Conservation (phyloP, 2,329 filamentous ascomycete species). For the Fusarium cicatricum region DNA sequence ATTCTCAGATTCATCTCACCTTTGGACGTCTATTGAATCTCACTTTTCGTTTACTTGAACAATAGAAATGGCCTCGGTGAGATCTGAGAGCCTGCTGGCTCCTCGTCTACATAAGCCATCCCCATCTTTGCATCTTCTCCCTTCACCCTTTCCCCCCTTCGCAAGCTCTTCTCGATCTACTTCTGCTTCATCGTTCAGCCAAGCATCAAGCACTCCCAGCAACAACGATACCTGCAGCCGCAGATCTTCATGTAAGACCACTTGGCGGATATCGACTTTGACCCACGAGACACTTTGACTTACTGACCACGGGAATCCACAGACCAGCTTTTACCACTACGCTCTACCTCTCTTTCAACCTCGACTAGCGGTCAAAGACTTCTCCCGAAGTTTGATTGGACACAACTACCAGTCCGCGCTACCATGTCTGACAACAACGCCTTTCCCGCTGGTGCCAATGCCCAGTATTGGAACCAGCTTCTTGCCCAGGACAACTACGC, state of each 20-base stretch:
- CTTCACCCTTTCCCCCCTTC: not conserved
- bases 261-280: not conserved
- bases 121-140: not conserved
- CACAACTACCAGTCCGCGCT: too few relatives aligned
- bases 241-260: not conserved
- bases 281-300: not conserved
- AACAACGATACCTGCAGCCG: not conserved
- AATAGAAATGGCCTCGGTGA: not conserved
- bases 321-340: not conserved
- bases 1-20: not conserved
- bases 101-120: conserved; percentile 9
- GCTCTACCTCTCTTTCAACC: not conserved
- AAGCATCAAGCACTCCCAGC: not conserved
- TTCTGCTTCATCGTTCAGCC: not conserved
- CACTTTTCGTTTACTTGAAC: conserved; percentile 1
- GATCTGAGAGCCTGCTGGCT: not conserved
- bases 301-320: not conserved
- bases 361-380: not conserved
- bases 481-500: too few relatives aligned
- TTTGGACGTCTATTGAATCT: not conserved
- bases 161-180: not conserved
- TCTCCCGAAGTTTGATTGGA: too few relatives aligned
- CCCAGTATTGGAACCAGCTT: too few relatives aligned
- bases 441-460: too few relatives aligned
- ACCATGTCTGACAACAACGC: too few relatives aligned